These are phyloP conservation scores for Hibiscus tridactylites DNA, from an alignment of 345 rosid genomes.

Conservation along the genomic window DNA sequence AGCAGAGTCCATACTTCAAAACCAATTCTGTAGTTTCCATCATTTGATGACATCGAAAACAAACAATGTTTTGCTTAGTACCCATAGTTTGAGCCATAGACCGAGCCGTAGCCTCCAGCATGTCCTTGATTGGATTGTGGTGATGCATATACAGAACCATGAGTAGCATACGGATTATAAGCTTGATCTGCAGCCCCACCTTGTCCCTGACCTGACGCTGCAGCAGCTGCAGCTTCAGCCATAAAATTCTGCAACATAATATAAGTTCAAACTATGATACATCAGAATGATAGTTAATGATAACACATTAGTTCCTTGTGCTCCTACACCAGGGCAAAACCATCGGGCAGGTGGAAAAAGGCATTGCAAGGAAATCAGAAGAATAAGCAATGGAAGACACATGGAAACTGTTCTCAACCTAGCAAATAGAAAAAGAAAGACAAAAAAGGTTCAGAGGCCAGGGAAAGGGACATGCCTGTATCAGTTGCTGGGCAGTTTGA, in stretches of 20 bases:
- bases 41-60: neutral
- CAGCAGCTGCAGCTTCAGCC: constrained; percentile 43
- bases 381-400: neutral
- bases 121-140: constrained; percentile 74
- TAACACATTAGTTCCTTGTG: neutral
- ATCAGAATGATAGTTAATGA: neutral
- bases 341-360: neutral
- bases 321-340: neutral
- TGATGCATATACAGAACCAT: constrained; percentile 67
- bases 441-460: neutral
- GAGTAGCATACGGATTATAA: constrained; percentile 78
- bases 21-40: neutral
- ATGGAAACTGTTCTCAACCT: neutral
- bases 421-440: neutral
- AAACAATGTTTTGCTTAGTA: constrained; percentile 31
- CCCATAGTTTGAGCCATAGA: constrained; percentile 63
- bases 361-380: neutral
- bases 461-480: constrained; percentile 47
- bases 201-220: constrained; percentile 4
- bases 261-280: neutral
- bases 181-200: constrained; percentile 65
- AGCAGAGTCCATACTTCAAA: neutral
- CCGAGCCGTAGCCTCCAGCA: constrained; percentile 38
- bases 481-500: constrained; percentile 95
- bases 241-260: constrained; percentile 70